Evolutionary conservation across 1,284 basidiomycete genomes (phyloP), one percentile per base, ranked within the genome.

Genomic region (Pholiota adiposa): DNA sequence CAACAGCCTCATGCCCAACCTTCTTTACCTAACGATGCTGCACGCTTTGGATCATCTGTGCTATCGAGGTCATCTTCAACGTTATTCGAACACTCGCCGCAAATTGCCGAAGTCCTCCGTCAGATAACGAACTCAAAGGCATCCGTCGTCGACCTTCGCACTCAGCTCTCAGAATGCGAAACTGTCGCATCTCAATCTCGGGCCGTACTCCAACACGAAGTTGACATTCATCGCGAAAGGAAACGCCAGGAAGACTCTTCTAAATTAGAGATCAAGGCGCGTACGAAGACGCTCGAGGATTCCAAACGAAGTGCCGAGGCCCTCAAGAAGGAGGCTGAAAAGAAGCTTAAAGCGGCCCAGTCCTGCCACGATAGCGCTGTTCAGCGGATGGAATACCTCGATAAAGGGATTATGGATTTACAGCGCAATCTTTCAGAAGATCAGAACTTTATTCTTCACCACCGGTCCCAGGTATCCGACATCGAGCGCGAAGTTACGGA

Each of bases 241-340:
- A 95, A 95, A 72, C 89, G 89, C 51, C 85, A 89, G 63, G 96
- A 98, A 71, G 97, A 98, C 67, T 80, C 80, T 2, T 83, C 85
- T 25, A 85, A 93, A 56, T 76, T 83, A 27, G 94, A 97, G 70
- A 78, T 94, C 58, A 96, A 95, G 72, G 73, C 84, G 19, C 86
- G 89, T 54, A 92, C 92, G 54, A 96, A 96, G 74, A 75, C 80
- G 0, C 80, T 97, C 6, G 96, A 98, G 68, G 96, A 98, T 69
- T 82, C 87, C 60, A 94, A 92, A 75, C 88, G 96, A 40, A 79
- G 81, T 49, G 93, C 95, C 4, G 96, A 98, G 73, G 80, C 83
- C 52, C 76, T 80, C 54, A 90, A 88, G 70, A 83, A 89, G 49
- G 95, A 98, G 40, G 93, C 90, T 1, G 96, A 98, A 75, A 94